Evolutionary conservation across 768 basidiomycete species (phyloP).

Genomic region (Lepiota brunneoincarnata): DNA sequence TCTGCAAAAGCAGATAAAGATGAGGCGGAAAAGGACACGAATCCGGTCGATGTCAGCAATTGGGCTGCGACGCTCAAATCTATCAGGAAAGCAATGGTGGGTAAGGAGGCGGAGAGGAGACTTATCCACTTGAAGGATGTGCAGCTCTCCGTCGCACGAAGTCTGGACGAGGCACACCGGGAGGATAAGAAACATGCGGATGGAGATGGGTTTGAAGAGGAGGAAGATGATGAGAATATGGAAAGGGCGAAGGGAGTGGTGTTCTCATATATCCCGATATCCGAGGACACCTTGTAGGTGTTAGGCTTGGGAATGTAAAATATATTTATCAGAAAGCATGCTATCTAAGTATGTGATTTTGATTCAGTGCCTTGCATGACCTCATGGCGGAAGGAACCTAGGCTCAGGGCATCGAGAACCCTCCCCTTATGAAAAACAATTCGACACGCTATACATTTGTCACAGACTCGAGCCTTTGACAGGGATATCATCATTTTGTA

Average conservation of each 20-base stretch:
- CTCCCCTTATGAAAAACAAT: no score
- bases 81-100: not conserved
- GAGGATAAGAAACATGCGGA: not conserved
- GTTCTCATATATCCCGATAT: no score
- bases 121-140: slow-evolving; percentile 10
- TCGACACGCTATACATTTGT: no score
- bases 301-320: no score
- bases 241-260: not conserved
- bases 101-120: not conserved
- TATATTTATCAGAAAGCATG: no score
- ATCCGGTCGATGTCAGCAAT: not conserved
- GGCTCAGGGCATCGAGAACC: no score
- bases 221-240: not conserved
- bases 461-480: no score
- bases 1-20: not conserved
- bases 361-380: no score
- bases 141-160: slow-evolving; percentile 8
- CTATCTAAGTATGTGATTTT: no score
- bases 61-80: not conserved
- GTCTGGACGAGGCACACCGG: slow-evolving; percentile 1
- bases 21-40: not conserved
- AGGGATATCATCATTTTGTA: no score
- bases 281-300: no score
- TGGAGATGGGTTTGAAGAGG: slow-evolving; percentile 6
- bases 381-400: no score